Percentiles rank a stretch among this genome's conserved stretches.
Evolutionary conservation across 179 eudicot species (phyloP).

Genomic region (Spinacia oleracea): DNA sequence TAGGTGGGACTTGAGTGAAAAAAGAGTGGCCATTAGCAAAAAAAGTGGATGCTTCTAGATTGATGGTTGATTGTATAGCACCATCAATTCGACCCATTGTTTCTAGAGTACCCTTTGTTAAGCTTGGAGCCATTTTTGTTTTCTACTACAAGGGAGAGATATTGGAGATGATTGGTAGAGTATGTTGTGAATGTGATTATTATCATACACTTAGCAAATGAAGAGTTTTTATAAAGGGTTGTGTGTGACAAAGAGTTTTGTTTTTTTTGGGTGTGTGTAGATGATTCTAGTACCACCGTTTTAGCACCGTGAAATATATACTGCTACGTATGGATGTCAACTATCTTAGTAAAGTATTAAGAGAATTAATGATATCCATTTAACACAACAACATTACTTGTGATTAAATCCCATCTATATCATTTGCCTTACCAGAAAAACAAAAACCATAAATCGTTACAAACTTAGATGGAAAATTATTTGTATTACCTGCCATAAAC

Average conservation of each 20-base stretch:
- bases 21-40: conserved; percentile 27
- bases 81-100: conserved; percentile 2
- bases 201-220: background rate
- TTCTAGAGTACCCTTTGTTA: conserved; percentile 17
- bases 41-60: conserved; percentile 28
- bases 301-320: too few species aligned
- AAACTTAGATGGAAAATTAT: too few species aligned
- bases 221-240: conserved; percentile 2
- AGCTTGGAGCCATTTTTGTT: conserved; percentile 25
- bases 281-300: too few species aligned
- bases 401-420: too few species aligned
- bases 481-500: too few species aligned
- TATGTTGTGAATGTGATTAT: background rate
- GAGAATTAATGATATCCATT: too few species aligned
- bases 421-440: too few species aligned
- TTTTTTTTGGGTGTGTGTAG: too few species aligned
- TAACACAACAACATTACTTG: too few species aligned
- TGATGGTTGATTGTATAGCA: background rate
- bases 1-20: conserved; percentile 24
- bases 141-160: background rate
- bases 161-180: background rate
- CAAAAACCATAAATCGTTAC: too few species aligned
- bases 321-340: too few species aligned
- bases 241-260: background rate
- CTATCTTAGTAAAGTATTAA: too few species aligned